Base-by-base conservation (phyloP, 2,329 filamentous ascomycete species). In the Periconia digitata region DNA sequence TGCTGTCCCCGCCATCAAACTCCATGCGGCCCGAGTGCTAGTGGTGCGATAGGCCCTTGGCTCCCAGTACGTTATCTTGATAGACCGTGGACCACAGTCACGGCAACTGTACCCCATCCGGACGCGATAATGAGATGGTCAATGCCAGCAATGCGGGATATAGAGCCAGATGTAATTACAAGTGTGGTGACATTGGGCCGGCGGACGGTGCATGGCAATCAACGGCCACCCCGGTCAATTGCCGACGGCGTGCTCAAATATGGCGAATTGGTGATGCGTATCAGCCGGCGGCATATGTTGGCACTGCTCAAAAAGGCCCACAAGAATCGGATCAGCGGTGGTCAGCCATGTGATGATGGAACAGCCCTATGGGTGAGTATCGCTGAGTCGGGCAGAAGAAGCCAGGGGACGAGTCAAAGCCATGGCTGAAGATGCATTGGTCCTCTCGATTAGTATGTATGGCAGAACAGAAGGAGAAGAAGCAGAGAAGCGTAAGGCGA, bases 221-320 rank as follows among this genome's bases (percentile, higher is more conserved):
- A 46, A 53, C 23, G 42, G 21, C 35, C 42, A 58, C 50, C 52
- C 56, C 40, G 48, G 56, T 55, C 52, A 22, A 43, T 56, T 55
- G 44, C 49, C 49, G 55, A 50, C 51, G n/a, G n/a, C n/a, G 36
- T 50, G 48, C 38, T 50, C 44, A 50, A 50, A 44, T 40, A 43
- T 40, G 42, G 22, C 45, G 35, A 55, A 43, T 42, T 38, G 37
- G 22, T 32, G 23, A 17, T 51, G 49, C 49, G 46, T 46, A 50
- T 46, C 46, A 48, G 36, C 49, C 46, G 49, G 15, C 48, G 43
- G 43, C 48, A 49, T 48, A 32, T 32, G 15, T 17, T 46, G 47
- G 43, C 50, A 2, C 37, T 39, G 37, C 18, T 20, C 21, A 18
- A 7, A 7, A 22, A 20, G 17, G n/a, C 18, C 18, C 17, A 39